A percentile compares a stretch with the other conserved stretches of the same genome.
phyloP scores from a whole-genome alignment of 768 basidiomycete genomes.

The Vishniacozyma victoriae region DNA sequence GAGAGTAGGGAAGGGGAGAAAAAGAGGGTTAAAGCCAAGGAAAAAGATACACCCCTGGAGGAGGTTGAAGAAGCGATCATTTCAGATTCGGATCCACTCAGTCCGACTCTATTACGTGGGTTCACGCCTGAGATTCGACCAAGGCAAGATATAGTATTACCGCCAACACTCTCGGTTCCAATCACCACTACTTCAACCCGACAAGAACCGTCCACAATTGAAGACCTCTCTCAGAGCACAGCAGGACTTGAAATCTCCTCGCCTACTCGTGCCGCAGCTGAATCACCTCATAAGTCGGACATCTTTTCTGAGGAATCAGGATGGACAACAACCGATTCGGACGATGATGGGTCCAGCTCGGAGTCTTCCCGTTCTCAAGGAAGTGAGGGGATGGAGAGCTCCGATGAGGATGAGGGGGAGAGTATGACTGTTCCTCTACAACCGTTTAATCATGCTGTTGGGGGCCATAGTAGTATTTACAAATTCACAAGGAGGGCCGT shows the following conservation, averaged over 20 bases:
- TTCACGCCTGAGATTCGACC: background rate
- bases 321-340: slow-evolving; percentile 15
- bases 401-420: slow-evolving; percentile 28
- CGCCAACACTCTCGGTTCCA: too few relatives aligned
- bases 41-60: background rate
- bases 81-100: background rate
- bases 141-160: too few relatives aligned
- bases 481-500: slow-evolving; percentile 96
- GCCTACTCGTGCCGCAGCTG: background rate
- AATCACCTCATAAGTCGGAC: too few relatives aligned
- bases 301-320: slow-evolving; percentile 9
- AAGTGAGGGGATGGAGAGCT: slow-evolving; percentile 9
- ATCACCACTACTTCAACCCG: too few relatives aligned
- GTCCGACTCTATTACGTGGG: background rate
- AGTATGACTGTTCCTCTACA: slow-evolving; percentile 70
- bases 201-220: too few relatives aligned
- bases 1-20: slow-evolving; percentile 31
- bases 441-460: slow-evolving; percentile 96
- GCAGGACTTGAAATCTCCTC: slow-evolving; percentile 11
- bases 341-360: slow-evolving; percentile 1
- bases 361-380: background rate
- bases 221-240: slow-evolving; percentile 5
- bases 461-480: slow-evolving; percentile 94
- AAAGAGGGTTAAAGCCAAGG: background rate
- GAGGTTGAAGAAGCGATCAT: background rate